These are phyloP conservation scores for Endothia cerciana DNA, from an alignment of 2,329 filamentous ascomycete genomes.

Conservation along the genomic window DNA sequence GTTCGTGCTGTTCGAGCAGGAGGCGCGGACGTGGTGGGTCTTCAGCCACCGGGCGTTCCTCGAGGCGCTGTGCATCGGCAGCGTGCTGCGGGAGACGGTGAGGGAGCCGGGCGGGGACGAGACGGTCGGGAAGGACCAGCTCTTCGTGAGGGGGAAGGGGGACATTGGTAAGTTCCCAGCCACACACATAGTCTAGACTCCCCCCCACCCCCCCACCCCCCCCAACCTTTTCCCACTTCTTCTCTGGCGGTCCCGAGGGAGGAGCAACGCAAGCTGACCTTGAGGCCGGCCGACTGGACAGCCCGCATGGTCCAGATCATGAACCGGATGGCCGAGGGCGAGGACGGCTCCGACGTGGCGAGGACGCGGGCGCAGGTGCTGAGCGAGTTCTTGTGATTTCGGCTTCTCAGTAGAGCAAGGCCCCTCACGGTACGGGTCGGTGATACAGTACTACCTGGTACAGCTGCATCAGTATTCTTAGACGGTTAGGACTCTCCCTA, in stretches of 20 bases:
- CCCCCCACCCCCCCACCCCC: not conserved
- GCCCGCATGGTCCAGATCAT: slow-evolving; percentile 68
- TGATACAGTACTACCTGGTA: no score
- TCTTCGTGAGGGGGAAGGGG: slow-evolving; percentile 61
- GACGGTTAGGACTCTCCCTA: no score
- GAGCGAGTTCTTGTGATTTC: slow-evolving; percentile 51
- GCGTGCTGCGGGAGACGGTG: slow-evolving; percentile 57
- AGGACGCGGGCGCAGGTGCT: slow-evolving; percentile 62
- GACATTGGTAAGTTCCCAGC: slow-evolving; percentile 66
- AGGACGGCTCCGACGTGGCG: slow-evolving; percentile 61
- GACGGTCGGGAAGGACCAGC: slow-evolving; percentile 53
- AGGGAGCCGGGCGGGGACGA: slow-evolving; percentile 52
- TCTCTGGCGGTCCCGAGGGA: no score
- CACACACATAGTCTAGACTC: no score
- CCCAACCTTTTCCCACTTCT: no score
- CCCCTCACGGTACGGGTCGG: no score
- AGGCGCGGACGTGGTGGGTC: slow-evolving; percentile 83
- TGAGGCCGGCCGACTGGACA: slow-evolving; percentile 40
- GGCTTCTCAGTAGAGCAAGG: not conserved
- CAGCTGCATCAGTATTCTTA: no score
- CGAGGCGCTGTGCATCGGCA: slow-evolving; percentile 71
- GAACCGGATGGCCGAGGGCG: slow-evolving; percentile 59
- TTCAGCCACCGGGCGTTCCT: slow-evolving; percentile 82
- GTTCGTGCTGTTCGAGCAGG: slow-evolving; percentile 67
- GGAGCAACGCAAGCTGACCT: no score